These are phyloP conservation scores for Teratosphaeria nubilosa DNA, from an alignment of 2,329 filamentous ascomycete species.

Conservation along the genomic window DNA sequence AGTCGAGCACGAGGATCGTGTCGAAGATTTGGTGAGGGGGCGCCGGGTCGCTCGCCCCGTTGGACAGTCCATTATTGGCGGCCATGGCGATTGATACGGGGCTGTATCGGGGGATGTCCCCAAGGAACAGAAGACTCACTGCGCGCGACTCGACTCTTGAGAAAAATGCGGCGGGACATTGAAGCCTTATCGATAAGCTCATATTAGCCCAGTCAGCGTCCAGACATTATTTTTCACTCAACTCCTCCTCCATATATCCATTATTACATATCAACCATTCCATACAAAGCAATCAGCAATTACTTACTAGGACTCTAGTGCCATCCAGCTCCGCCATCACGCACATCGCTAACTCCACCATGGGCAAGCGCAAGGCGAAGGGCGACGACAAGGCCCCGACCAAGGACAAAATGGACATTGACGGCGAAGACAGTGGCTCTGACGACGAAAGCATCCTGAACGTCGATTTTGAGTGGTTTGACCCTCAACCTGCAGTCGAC, in stretches of 20 bases:
- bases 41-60: constrained; percentile 22
- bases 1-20: constrained; percentile 64
- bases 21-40: constrained; percentile 45
- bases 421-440: constrained; percentile 24
- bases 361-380: constrained; percentile 43
- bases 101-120: neutral
- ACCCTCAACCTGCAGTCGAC: constrained; percentile 78
- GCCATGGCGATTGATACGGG: neutral
- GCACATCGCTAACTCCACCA: constrained; percentile 19
- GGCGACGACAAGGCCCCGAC: constrained; percentile 37
- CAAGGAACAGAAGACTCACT: neutral
- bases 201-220: neutral
- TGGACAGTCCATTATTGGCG: neutral
- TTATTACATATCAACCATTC: neutral
- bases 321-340: neutral
- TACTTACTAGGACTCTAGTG: neutral
- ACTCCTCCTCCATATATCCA: neutral
- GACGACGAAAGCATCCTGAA: constrained; percentile 29
- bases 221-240: neutral
- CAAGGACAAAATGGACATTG: constrained; percentile 31
- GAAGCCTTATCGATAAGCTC: neutral
- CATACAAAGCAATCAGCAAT: neutral
- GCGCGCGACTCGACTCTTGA: neutral
- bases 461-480: constrained; percentile 98
- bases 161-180: neutral